Percentiles rank a stretch among this genome's conserved stretches.
Evolutionary conservation across 2,329 filamentous ascomycete species (phyloP).

Genomic region (Shiraia bambusicola): DNA sequence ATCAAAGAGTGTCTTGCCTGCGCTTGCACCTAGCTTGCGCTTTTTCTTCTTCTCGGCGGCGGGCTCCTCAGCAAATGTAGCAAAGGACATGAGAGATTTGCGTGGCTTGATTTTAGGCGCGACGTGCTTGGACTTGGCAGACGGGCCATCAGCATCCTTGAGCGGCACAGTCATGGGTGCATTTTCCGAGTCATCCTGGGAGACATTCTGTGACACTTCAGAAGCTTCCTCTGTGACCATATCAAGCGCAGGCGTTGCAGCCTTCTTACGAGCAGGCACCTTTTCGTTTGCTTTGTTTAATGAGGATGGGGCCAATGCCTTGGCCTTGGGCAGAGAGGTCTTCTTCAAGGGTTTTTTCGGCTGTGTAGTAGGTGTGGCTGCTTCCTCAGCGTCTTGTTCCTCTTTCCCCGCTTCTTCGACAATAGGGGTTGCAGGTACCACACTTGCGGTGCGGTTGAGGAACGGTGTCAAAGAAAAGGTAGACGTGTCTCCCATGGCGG

Average conservation of each 20-base stretch:
- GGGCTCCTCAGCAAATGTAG: conserved; percentile 43
- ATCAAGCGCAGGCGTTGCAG: conserved; percentile 42
- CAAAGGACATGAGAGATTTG: conserved; percentile 53
- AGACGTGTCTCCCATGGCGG: conserved; percentile 78
- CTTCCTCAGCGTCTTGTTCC: conserved; percentile 26
- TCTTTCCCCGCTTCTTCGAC: conserved; percentile 36
- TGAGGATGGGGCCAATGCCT: conserved; percentile 48
- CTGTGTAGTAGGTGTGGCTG: conserved; percentile 33
- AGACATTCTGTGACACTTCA: conserved; percentile 28
- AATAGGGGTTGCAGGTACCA: conserved; percentile 51
- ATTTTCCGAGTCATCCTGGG: conserved; percentile 45
- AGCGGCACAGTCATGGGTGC: conserved; percentile 32
- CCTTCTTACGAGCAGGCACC: conserved; percentile 40
- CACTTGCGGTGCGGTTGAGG: conserved; percentile 71
- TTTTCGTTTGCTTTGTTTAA: conserved; percentile 50
- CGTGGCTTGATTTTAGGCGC: conserved; percentile 44
- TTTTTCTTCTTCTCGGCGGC: conserved; percentile 56
- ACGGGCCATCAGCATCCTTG: conserved; percentile 36
- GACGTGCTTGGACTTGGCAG: conserved; percentile 36
- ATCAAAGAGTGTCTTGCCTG: conserved; percentile 68
- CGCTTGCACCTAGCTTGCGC: conserved; percentile 66
- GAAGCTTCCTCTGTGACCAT: conserved; percentile 48
- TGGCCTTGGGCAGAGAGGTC: conserved; percentile 36
- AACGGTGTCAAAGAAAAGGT: conserved; percentile 93
- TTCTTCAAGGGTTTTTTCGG: conserved; percentile 35